Evolutionary conservation across 2,329 filamentous ascomycete species (phyloP).

Genomic region (Exophiala calicioides): DNA sequence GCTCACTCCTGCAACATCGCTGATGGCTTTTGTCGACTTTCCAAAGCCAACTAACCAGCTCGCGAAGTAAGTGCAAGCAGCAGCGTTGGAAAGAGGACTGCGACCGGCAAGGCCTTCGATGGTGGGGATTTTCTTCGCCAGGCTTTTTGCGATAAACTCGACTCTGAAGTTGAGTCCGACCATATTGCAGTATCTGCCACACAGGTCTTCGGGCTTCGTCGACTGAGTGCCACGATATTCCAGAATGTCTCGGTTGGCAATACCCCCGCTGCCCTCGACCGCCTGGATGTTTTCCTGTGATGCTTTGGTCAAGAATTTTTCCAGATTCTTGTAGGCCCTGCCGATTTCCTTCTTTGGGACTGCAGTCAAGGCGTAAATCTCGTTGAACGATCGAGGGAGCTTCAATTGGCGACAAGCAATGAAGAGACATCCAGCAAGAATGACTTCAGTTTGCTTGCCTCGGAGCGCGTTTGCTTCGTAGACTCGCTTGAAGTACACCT

Average conservation of each 20-base stretch:
- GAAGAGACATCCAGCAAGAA: slow-evolving; percentile 96
- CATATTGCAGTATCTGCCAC: slow-evolving; percentile 83
- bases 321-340: slow-evolving; percentile 87
- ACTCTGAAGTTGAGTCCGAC: slow-evolving; percentile 74
- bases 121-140: slow-evolving; percentile 75
- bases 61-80: slow-evolving; percentile 95
- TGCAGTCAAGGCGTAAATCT: slow-evolving; percentile 89
- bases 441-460: slow-evolving; percentile 88
- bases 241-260: slow-evolving; percentile 51
- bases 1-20: slow-evolving; percentile 80
- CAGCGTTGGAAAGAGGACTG: slow-evolving; percentile 89
- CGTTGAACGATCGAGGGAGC: slow-evolving; percentile 85
- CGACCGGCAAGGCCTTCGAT: slow-evolving; percentile 84
- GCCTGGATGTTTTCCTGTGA: slow-evolving; percentile 59
- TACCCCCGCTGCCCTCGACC: slow-evolving; percentile 57
- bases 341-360: slow-evolving; percentile 98
- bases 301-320: slow-evolving; percentile 71
- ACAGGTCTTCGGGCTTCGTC: slow-evolving; percentile 80
- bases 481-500: slow-evolving; percentile 92
- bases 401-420: slow-evolving; percentile 90
- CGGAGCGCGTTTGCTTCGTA: slow-evolving; percentile 93
- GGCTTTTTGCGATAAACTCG: slow-evolving; percentile 74
- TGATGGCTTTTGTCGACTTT: slow-evolving; percentile 83
- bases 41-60: slow-evolving; percentile 80
- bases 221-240: slow-evolving; percentile 72